phyloP scores from a whole-genome alignment of 352 stramenopile species.

The Lagenidium sp. region DNA sequence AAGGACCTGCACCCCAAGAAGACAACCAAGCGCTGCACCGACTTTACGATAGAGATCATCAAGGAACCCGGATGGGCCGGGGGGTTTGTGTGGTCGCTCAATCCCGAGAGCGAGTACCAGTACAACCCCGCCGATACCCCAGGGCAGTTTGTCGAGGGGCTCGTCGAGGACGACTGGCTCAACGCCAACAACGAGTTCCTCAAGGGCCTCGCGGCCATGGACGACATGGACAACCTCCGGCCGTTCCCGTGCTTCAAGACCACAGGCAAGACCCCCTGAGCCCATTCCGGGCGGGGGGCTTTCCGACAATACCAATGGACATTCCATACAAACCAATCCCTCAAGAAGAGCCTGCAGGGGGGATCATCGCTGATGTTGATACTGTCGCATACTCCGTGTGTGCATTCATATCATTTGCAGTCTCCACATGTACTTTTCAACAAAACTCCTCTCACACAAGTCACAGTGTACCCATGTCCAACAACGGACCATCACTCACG shows the following conservation, averaged over 20 bases:
- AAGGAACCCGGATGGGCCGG: slow-evolving; percentile 31
- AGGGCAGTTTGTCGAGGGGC: slow-evolving; percentile 33
- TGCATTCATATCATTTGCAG: no score
- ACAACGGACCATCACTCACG: no score
- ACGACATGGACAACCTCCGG: slow-evolving; percentile 35
- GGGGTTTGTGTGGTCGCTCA: slow-evolving; percentile 68
- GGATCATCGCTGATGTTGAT: no score
- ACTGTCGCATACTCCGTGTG: no score
- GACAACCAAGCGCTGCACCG: slow-evolving; percentile 48
- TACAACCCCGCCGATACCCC: slow-evolving; percentile 41
- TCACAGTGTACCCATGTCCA: no score
- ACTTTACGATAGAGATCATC: slow-evolving; percentile 56
- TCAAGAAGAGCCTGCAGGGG: no score
- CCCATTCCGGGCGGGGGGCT: no score
- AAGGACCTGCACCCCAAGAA: slow-evolving; percentile 38
- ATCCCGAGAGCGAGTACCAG: slow-evolving; percentile 58
- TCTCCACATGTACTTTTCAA: no score
- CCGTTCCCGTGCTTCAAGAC: slow-evolving; percentile 60
- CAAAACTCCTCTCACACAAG: no score
- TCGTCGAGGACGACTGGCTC: slow-evolving; percentile 50
- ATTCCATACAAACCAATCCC: no score
- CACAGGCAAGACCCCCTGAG: no score
- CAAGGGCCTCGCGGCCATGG: slow-evolving; percentile 30
- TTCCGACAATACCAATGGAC: no score
- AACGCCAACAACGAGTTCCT: slow-evolving; percentile 36